Percentiles rank a stretch among this genome's conserved stretches.
Conservation (phyloP, 495 filamentous ascomycete species). For the Parathielavia hyrcaniae region DNA sequence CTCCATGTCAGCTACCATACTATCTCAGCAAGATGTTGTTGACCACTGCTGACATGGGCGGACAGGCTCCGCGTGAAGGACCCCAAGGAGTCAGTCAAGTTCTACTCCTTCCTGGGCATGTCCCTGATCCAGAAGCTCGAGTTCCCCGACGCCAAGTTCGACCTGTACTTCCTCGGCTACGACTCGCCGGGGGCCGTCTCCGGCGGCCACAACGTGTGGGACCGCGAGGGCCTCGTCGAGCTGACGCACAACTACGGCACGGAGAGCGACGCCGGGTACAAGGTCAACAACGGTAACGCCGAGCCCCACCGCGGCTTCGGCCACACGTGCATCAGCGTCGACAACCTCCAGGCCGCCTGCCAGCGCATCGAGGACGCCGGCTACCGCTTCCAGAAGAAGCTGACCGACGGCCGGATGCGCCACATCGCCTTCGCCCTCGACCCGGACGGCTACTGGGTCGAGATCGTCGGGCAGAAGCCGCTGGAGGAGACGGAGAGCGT, state of each 20-base stretch:
- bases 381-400: conserved; percentile 89
- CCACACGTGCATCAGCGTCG: conserved; percentile 80
- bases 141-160: conserved; percentile 73
- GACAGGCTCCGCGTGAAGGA: conserved; percentile 92
- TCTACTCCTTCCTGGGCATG: conserved; percentile 91
- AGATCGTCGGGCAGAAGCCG: conserved; percentile 51
- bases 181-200: conserved; percentile 58
- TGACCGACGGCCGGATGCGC: conserved; percentile 80
- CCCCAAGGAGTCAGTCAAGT: conserved; percentile 82
- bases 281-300: conserved; percentile 79
- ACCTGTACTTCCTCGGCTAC: conserved; percentile 79
- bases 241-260: conserved; percentile 97
- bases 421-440: conserved; percentile 89
- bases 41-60: conserved; percentile 24
- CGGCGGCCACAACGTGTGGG: conserved; percentile 59
- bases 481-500: conserved; percentile 36
- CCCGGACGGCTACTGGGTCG: conserved; percentile 90
- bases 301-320: conserved; percentile 86
- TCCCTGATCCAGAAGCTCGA: conserved; percentile 70
- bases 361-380: conserved; percentile 80
- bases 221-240: conserved; percentile 85
- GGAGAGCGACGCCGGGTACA: conserved; percentile 76
- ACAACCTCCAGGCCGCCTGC: conserved; percentile 87
- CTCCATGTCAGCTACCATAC: conserved; percentile 52
- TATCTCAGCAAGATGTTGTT: conserved; percentile 21